These are phyloP conservation scores for baker's yeast (Saccharomyces cerevisiae) DNA, from an alignment of 805 yeast genomes.

Conservation along the genomic window DNA sequence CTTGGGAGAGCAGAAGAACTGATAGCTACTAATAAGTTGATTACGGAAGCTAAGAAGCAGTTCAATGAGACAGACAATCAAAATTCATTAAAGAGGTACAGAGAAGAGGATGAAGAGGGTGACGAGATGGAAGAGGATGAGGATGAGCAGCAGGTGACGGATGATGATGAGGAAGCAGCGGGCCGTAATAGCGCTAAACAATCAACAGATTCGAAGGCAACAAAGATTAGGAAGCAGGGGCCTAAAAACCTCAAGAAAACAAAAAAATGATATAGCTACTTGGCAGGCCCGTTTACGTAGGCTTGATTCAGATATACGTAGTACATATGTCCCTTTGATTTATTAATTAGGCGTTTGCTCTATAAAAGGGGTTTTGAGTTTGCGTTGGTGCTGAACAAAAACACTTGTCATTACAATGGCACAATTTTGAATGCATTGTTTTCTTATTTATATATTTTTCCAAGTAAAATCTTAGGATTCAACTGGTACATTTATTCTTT, in stretches of 20 bases:
- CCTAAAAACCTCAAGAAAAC: conserved; percentile 18
- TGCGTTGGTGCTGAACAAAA: conserved; percentile 4
- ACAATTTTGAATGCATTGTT: neutral
- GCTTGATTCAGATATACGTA: neutral
- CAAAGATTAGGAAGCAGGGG: conserved; percentile 5
- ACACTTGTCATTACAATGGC: neutral
- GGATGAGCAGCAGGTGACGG: conserved; percentile 8
- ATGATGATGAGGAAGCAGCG: conserved; percentile 10
- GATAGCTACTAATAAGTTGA: conserved; percentile 49
- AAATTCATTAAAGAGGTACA: conserved; percentile 22
- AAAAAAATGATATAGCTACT: conserved; percentile 20
- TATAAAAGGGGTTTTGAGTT: neutral
- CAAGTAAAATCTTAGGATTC: too few species aligned
- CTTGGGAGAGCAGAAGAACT: conserved; percentile 64
- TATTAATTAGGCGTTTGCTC: neutral
- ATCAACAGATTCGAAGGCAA: conserved; percentile 1
- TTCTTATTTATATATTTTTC: neutral
- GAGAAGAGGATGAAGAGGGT: conserved; percentile 21
- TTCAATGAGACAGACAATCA: conserved; percentile 56
- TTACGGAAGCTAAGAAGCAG: conserved; percentile 57
- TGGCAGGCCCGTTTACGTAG: neutral
- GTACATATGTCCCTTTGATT: neutral
- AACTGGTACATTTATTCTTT: neutral
- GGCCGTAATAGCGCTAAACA: neutral
- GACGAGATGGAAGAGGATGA: conserved; percentile 25